Evolutionary conservation across 768 basidiomycete species (phyloP), one percentile per base, ranked within the genome.

Genomic region (Suillus clintonianus): DNA sequence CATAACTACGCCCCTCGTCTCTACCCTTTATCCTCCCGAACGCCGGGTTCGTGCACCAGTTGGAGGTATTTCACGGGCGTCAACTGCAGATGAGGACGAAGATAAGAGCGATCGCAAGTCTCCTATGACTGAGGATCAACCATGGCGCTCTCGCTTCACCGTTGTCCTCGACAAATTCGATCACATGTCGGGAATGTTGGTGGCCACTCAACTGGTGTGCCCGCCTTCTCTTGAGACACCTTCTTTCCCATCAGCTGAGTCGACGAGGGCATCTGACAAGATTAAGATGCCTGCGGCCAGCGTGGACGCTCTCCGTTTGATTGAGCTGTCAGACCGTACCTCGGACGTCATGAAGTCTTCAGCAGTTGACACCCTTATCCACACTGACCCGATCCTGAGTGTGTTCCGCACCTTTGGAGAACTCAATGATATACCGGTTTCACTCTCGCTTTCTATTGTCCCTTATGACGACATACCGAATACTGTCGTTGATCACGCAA

Each of bases 161-260:
- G 87, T 98, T 64, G 89, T 99, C n/a, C 83, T 99, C 13, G 95
- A 97, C 71, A 92, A 89, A 75, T 81, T 96, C 63, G 93, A 95
- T 66, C 92, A 96, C 72, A 77, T 99, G 17, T 89, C 95, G 0
- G 88, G 90, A 6, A 88, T 94, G 79, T 95, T 99, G 92, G 86
- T 93, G 3, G 80, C 99, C 50, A 87, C 92, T 0, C 91, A 96
- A 71, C 85, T 98, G 37, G 81, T 97, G 22, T 88, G 89, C 22
- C 76, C 82, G 2, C 74, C 24, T 62, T 59, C 70, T 7, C 30
- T 60, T 0, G 65, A 66, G 10, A 24, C 30, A 27, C 56, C 68
- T 45, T 42, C 11, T 10, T 15, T 6, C 1, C 32, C 3, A 19
- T 57, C 48, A 7, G 36, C 61, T 2, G 9, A 11, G 14, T 34